A percentile compares a stretch with the other conserved stretches of the same genome.
These are phyloP conservation scores for Ormosia emarginata DNA, from an alignment of 306 rosid genomes.

Conservation along the genomic window DNA sequence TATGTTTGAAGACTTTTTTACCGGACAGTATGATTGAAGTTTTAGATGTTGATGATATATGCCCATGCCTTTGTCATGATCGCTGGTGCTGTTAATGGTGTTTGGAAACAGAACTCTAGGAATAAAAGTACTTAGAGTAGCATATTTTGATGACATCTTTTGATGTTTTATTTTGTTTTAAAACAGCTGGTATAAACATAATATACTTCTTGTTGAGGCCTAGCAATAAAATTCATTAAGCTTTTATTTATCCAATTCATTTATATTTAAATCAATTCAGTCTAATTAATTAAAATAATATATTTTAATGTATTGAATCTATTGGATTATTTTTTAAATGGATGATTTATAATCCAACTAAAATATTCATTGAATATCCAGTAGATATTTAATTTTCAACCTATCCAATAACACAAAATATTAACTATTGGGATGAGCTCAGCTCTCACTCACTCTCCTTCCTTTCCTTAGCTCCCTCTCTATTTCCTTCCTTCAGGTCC, in stretches of 20 bases:
- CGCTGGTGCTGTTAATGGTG: conserved; percentile 2
- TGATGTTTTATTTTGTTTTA: conserved; percentile 1
- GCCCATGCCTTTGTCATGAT: background rate
- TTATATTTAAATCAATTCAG: too few relatives aligned
- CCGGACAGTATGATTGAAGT: background rate
- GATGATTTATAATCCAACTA: too few relatives aligned
- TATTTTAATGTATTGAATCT: too few relatives aligned
- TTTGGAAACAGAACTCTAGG: background rate
- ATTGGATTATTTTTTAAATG: too few relatives aligned
- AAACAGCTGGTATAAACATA: background rate
- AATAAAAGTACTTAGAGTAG: background rate
- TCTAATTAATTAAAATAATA: too few relatives aligned
- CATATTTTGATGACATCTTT: background rate
- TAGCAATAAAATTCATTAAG: too few relatives aligned
- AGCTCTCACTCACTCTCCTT: background rate
- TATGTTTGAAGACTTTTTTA: background rate
- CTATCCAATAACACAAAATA: too few relatives aligned
- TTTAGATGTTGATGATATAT: conserved; percentile 1
- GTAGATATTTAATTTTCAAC: too few relatives aligned
- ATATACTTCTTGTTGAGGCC: background rate
- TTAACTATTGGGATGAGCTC: background rate
- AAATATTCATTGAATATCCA: too few relatives aligned
- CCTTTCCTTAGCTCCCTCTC: background rate
- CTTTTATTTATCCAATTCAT: too few relatives aligned
- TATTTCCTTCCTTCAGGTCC: conserved; percentile 28